A percentile compares a stretch with the other conserved stretches of the same genome.
Evolutionary conservation across 306 rosid genomes (phyloP).

Genomic region (Prosopis cineraria): DNA sequence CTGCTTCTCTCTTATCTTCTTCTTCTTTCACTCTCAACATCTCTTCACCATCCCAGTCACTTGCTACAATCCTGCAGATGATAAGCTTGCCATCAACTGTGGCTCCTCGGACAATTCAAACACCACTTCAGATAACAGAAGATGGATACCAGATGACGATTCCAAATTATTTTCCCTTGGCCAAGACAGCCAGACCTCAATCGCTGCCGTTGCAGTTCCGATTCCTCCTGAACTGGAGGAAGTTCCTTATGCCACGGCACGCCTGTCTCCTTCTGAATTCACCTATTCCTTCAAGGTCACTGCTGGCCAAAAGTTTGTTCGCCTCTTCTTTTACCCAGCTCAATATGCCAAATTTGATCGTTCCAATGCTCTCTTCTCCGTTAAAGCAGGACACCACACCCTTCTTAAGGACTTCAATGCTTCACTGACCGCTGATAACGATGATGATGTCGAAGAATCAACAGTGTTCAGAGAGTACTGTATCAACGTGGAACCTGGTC

Average conservation of each 20-base stretch:
- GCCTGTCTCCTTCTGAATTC: constrained; percentile 18
- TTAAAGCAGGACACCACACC: constrained; percentile 35
- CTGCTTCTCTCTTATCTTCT: not conserved
- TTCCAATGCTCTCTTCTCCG: constrained; percentile 41
- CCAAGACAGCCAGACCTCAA: not conserved
- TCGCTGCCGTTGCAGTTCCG: not conserved
- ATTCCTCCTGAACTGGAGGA: not conserved
- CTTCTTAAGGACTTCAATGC: constrained; percentile 47
- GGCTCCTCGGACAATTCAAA: not conserved
- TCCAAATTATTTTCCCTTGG: not conserved
- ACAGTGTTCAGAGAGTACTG: constrained; percentile 36
- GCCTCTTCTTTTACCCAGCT: constrained; percentile 40
- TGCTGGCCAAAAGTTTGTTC: constrained; percentile 46
- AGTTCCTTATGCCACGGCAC: constrained; percentile 10
- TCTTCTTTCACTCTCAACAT: constrained; percentile 18
- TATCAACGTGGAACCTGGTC: constrained; percentile 13
- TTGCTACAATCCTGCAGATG: not conserved
- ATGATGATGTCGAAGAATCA: rapidly evolving
- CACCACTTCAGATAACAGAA: not conserved
- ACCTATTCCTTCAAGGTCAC: constrained; percentile 26
- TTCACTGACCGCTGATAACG: constrained; percentile 22
- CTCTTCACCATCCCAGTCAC: not conserved
- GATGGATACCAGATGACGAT: not conserved
- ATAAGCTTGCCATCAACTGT: not conserved
- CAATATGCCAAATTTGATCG: not conserved